Base-by-base conservation (phyloP, 2,329 filamentous ascomycete species). In the Beauveria sp. region DNA sequence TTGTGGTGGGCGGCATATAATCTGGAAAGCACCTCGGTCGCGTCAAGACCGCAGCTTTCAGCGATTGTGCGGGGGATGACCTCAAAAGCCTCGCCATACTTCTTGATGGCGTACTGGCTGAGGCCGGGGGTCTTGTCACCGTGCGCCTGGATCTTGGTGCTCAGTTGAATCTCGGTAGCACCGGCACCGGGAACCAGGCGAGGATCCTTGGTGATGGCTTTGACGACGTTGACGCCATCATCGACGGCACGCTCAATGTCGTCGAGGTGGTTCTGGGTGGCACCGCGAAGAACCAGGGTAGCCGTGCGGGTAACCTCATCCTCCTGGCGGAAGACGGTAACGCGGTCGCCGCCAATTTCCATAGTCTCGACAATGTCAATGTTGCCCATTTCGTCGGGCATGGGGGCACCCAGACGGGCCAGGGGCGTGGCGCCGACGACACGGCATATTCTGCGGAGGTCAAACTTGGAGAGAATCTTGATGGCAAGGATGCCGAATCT, bases 311-410 rank as follows among this genome's bases (percentile, higher is more conserved):
- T 98, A 61, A 88, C 84, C 69, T 96, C 91, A 71, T 91, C 88
- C 75, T 99, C 95, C 82, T 99, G 95, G 70, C 96, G 85, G 85
- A 99, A 99, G 63, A 99, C 93, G 48, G 95, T 99, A 63, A 99
- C 96, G 65, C 95, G 89, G 80, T 99, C 95, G 69, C 95, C 95
- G 66, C 95, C 95, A 73, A 99, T 98, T 78, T 99, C 95, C 50
- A 96, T 83, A 1, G 96, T 98, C 83, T 99, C 95, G 38, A 99
- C 95, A 62, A 99, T 77, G 73, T 99, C 95, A 66, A 99, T 87
- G 69, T 79, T 89, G 66, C 95, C 95, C 93, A 96, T 98, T 82
- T 99, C 95, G 69, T 99, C 95, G n/a, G 96, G 95, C 95, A 99
- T 99, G 50, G 95, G 95, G 18, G 96, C 95, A 66, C 95, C 95